phyloP scores from a whole-genome alignment of 345 rosid genomes.

The Raphanus sativus region DNA sequence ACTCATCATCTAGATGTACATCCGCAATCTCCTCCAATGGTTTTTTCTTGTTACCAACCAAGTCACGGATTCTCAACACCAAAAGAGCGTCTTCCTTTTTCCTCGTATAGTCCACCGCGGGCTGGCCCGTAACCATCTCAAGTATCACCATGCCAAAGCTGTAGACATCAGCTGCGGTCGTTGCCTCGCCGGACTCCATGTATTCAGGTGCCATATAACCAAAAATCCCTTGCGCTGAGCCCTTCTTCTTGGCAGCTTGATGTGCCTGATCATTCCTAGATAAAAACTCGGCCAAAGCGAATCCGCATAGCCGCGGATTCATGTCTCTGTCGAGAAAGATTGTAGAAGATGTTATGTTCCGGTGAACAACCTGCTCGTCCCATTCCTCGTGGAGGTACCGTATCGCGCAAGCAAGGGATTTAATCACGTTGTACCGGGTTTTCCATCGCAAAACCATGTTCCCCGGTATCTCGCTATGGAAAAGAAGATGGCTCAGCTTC shows the following conservation, averaged over 20 bases:
- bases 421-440: slow-evolving; percentile 61
- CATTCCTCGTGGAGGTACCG: slow-evolving; percentile 94
- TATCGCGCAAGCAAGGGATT: slow-evolving; percentile 79
- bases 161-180: slow-evolving; percentile 79
- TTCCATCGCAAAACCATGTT: slow-evolving; percentile 59
- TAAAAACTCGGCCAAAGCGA: slow-evolving; percentile 85
- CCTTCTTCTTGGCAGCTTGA: slow-evolving; percentile 49
- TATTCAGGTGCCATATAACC: slow-evolving; percentile 97
- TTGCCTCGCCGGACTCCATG: slow-evolving; percentile 81
- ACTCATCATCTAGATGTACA: slow-evolving; percentile 47
- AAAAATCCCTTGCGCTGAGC: slow-evolving; percentile 83
- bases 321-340: slow-evolving; percentile 69
- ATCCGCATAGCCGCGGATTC: slow-evolving; percentile 77
- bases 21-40: slow-evolving; percentile 61
- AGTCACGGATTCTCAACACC: slow-evolving; percentile 60
- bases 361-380: slow-evolving; percentile 92
- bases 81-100: slow-evolving; percentile 61
- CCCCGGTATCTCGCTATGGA: slow-evolving; percentile 43
- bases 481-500: slow-evolving; percentile 74
- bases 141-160: slow-evolving; percentile 88
- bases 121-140: slow-evolving; percentile 84
- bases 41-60: slow-evolving; percentile 37
- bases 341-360: slow-evolving; percentile 83
- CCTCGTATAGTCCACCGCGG: slow-evolving; percentile 78
- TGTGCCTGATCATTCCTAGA: slow-evolving; percentile 78